Evolutionary conservation across 2,329 filamentous ascomycete genomes (phyloP).

Genomic region (Fonsecaea erecta): DNA sequence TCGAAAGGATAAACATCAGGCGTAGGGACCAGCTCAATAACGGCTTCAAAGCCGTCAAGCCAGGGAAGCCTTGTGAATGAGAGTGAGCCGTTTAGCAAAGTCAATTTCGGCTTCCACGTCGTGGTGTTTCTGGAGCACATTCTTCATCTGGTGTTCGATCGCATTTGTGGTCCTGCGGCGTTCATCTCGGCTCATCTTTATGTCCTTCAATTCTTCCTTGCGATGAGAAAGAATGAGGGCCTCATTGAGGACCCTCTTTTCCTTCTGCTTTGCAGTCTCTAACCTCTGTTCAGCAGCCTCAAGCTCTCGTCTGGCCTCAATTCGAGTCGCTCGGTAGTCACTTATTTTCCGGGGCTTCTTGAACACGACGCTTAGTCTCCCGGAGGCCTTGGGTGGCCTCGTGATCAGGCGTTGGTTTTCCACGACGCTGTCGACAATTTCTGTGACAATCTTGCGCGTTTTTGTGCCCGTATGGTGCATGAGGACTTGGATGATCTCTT

Average conservation of each 20-base stretch:
- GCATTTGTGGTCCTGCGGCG: conserved; percentile 14
- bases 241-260: conserved; percentile 26
- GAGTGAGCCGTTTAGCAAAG: conserved; percentile 21
- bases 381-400: conserved; percentile 5
- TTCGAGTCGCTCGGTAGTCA: conserved; percentile 17
- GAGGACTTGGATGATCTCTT: conserved; percentile 21
- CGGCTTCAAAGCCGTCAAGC: not conserved
- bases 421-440: conserved; percentile 23
- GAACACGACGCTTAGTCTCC: conserved; percentile 21
- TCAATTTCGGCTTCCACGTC: conserved; percentile 28
- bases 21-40: not conserved
- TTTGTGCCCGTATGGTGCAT: conserved; percentile 20
- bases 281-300: conserved; percentile 14
- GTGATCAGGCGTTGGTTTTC: conserved; percentile 29
- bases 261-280: conserved; percentile 20
- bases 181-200: conserved; percentile 19
- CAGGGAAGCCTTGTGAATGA: conserved; percentile 21
- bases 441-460: conserved; percentile 16
- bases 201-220: conserved; percentile 22
- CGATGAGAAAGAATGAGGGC: conserved; percentile 17
- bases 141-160: conserved; percentile 29
- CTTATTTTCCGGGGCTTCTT: conserved; percentile 20
- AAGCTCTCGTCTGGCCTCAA: conserved; percentile 21
- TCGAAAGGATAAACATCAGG: not conserved
- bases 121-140: conserved; percentile 24